phyloP scores from a whole-genome alignment of 768 basidiomycete species.

The Panaeolus cyanescens region DNA sequence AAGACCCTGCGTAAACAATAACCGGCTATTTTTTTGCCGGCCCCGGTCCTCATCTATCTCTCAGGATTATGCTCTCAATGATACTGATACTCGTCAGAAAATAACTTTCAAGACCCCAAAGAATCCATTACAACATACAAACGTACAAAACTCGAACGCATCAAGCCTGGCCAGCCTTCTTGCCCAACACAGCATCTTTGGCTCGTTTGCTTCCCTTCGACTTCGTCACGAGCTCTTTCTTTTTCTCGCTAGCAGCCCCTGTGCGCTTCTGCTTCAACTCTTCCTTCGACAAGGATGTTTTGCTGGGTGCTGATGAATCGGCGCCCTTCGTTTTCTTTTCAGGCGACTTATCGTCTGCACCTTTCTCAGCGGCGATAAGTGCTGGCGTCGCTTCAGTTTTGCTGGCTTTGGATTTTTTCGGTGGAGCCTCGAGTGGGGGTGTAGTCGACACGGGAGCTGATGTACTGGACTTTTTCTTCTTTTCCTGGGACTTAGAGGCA shows the following conservation, averaged over 20 bases:
- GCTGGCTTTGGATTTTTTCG: slow-evolving; percentile 19
- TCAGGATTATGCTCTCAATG: neutral
- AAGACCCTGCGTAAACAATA: neutral
- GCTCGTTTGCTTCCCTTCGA: slow-evolving; percentile 47
- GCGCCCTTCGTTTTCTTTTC: slow-evolving; percentile 13
- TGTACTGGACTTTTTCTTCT: slow-evolving; percentile 12
- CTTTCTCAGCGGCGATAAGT: slow-evolving; percentile 8
- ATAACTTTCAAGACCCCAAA: neutral
- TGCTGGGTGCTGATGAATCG: slow-evolving; percentile 16
- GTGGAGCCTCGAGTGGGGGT: slow-evolving; percentile 7
- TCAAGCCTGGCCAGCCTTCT: slow-evolving; percentile 40
- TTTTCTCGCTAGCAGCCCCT: slow-evolving; percentile 50
- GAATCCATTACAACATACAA: slow-evolving; percentile 2
- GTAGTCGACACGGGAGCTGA: slow-evolving; percentile 6
- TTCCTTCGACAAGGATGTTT: slow-evolving; percentile 25
- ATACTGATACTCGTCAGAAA: neutral
- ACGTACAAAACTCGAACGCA: neutral
- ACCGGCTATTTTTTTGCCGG: neutral
- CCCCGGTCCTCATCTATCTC: neutral
- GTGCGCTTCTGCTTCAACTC: slow-evolving; percentile 58
- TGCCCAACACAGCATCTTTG: slow-evolving; percentile 58
- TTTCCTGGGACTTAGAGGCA: slow-evolving; percentile 11
- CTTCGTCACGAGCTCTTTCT: slow-evolving; percentile 49
- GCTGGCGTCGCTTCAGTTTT: slow-evolving; percentile 4
- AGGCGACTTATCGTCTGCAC: slow-evolving; percentile 9